Percentiles rank a stretch among this genome's conserved stretches.
Conservation (phyloP, 495 filamentous ascomycete species). For the Penicillium crystallinum region DNA sequence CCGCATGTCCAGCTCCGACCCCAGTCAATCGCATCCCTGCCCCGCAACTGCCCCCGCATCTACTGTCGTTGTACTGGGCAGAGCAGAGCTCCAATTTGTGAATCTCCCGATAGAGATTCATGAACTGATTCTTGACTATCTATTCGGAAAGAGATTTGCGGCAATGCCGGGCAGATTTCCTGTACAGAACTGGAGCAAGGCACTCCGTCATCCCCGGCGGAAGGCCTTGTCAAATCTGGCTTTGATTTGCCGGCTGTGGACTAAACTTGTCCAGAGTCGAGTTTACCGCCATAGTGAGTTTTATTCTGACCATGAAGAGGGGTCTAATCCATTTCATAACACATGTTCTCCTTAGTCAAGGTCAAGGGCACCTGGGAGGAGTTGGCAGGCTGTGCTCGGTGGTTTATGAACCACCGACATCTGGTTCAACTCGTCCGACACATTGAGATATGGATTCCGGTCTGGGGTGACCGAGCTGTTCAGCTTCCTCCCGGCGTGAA, state of each 20-base stretch:
- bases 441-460: slow-evolving; percentile 69
- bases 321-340: background rate
- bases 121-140: slow-evolving; percentile 62
- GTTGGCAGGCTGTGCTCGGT: slow-evolving; percentile 48
- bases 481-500: slow-evolving; percentile 2
- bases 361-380: slow-evolving; percentile 62
- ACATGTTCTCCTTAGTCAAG: slow-evolving; percentile 44
- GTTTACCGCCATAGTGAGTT: slow-evolving; percentile 62
- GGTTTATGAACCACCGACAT: slow-evolving; percentile 54
- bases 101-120: slow-evolving; percentile 66
- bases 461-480: slow-evolving; percentile 53
- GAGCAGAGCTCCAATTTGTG: slow-evolving; percentile 32
- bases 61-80: slow-evolving; percentile 8
- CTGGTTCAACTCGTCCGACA: slow-evolving; percentile 60
- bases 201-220: slow-evolving; percentile 60
- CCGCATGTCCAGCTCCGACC: no score
- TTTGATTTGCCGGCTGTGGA: slow-evolving; percentile 58
- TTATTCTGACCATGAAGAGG: background rate
- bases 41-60: slow-evolving; percentile 11
- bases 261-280: slow-evolving; percentile 59
- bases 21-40: background rate
- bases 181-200: slow-evolving; percentile 56
- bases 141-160: slow-evolving; percentile 58
- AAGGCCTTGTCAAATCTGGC: slow-evolving; percentile 60
- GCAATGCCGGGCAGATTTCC: slow-evolving; percentile 39